These are phyloP conservation scores for Schizonepeta tenuifolia DNA, from an alignment of 257 asterid species.

Conservation along the genomic window DNA sequence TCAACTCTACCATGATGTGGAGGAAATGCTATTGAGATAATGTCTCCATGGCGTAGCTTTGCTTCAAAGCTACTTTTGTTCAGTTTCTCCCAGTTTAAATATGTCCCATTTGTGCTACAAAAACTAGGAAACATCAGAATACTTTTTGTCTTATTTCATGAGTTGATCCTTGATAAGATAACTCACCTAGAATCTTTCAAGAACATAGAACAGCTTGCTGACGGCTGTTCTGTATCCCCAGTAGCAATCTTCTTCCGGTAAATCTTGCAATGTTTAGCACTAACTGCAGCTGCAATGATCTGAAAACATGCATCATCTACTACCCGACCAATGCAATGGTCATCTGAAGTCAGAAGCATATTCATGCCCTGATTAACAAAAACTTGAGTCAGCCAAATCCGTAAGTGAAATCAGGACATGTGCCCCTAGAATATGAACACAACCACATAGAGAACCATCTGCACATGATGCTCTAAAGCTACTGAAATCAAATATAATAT, in stretches of 20 bases:
- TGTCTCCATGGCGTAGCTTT: slow-evolving; percentile 85
- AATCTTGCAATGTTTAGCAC: slow-evolving; percentile 88
- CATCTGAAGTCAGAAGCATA: slow-evolving; percentile 72
- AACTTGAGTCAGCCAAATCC: slow-evolving; percentile 32
- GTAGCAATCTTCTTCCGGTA: slow-evolving; percentile 55
- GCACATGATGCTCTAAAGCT: slow-evolving; percentile 2
- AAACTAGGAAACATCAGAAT: slow-evolving; percentile 43
- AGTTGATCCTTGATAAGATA: slow-evolving; percentile 21
- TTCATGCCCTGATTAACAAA: slow-evolving; percentile 68
- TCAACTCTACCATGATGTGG: slow-evolving; percentile 81
- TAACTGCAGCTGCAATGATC: slow-evolving; percentile 77
- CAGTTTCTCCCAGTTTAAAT: slow-evolving; percentile 80
- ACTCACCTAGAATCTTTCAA: slow-evolving; percentile 88
- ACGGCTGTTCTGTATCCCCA: slow-evolving; percentile 47
- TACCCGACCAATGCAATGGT: slow-evolving; percentile 87
- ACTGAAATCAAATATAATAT: slow-evolving; percentile 11
- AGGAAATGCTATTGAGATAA: slow-evolving; percentile 78
- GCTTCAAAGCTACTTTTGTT: slow-evolving; percentile 69
- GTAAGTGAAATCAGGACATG: background rate
- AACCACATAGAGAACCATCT: background rate
- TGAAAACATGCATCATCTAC: slow-evolving; percentile 76
- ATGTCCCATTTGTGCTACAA: slow-evolving; percentile 97
- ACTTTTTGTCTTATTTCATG: slow-evolving; percentile 24
- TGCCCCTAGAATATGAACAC: slow-evolving; percentile 14
- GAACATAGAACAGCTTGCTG: slow-evolving; percentile 53